Evolutionary conservation across 2,329 filamentous ascomycete species (phyloP), one percentile per base, ranked within the genome.

Genomic region (Ophidiomyces ophidiicola): DNA sequence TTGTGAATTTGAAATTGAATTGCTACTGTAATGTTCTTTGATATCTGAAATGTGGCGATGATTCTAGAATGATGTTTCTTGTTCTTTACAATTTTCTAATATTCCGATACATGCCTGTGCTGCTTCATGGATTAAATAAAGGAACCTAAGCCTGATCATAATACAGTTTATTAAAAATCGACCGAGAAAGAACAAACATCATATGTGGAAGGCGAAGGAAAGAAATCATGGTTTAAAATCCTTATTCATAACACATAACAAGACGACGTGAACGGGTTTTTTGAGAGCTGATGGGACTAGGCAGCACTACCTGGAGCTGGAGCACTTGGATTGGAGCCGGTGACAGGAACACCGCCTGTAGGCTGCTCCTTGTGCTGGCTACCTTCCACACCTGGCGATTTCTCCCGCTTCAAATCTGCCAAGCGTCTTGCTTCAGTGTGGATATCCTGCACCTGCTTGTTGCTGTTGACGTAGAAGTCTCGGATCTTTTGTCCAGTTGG

Each of bases 401-500:
- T 69, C 32, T 63, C 62, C 32, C 54, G 78, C 79, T 94, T 94
- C 50, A 98, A 63, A 48, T 93, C 78, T 35, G 88, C 88, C 39
- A 98, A 70, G 50, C 90, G 78, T 47, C 80, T 74, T 21, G 90
- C 90, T 71, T 98, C 90, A 46, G 71, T 73, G 65, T 98, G 90
- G 32, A 98, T 90, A 58, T 98, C 90, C 53, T 85, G 72, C 21
- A 94, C 86, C 64, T 96, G 87, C 67, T 85, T 85, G 59, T 81
- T 78, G 47, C 82, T 75, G 50, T 84, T 71, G 5, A 78, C 72
- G 66, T 98, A 98, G 67, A 98, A 98, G 46, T 79, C 70, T 50
- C 83, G 81, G 45, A 98, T 67, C 64, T 81, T 85, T 69, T 87
- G 77, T 51, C 90, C 90, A 1, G 86, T 93, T 6, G 86, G 85